A percentile compares a stretch with the other conserved stretches of the same genome.
Conservation (phyloP, 1,284 basidiomycete genomes). For the Fistulinella staudtii region DNA sequence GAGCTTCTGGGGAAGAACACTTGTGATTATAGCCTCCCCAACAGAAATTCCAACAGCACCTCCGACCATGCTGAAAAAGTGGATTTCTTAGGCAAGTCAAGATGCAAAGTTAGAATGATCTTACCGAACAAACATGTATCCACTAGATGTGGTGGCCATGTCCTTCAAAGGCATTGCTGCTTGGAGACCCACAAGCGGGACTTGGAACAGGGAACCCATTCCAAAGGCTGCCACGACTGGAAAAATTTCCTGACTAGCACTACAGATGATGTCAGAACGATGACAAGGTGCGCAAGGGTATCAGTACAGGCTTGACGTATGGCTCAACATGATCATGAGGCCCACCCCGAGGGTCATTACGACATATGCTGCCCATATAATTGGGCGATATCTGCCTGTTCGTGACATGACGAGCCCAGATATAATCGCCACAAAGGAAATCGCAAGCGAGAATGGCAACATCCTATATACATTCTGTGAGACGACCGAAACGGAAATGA, state of each 20-base stretch:
- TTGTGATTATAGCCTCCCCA: constrained; percentile 66
- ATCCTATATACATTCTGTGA: constrained; percentile 43
- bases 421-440: constrained; percentile 52
- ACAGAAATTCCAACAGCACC: constrained; percentile 73
- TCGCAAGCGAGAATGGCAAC: constrained; percentile 70
- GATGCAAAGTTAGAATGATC: constrained; percentile 3
- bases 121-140: constrained; percentile 69
- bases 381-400: constrained; percentile 57
- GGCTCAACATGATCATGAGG: constrained; percentile 54
- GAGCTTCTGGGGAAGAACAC: constrained; percentile 55
- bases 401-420: constrained; percentile 60
- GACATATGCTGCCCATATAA: constrained; percentile 58
- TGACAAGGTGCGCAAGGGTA: constrained; percentile 1
- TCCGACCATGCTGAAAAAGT: constrained; percentile 51
- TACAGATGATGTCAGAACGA: constrained; percentile 24
- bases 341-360: constrained; percentile 61
- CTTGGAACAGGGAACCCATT: constrained; percentile 62
- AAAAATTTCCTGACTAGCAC: constrained; percentile 57
- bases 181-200: constrained; percentile 68
- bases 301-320: constrained; percentile 42
- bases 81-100: not conserved
- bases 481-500: not conserved
- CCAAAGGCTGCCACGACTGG: constrained; percentile 62
- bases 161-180: constrained; percentile 80
- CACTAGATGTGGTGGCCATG: constrained; percentile 73